These are phyloP conservation scores for Scalesia atractyloides DNA, from an alignment of 129 eudicot genomes.

Conservation along the genomic window DNA sequence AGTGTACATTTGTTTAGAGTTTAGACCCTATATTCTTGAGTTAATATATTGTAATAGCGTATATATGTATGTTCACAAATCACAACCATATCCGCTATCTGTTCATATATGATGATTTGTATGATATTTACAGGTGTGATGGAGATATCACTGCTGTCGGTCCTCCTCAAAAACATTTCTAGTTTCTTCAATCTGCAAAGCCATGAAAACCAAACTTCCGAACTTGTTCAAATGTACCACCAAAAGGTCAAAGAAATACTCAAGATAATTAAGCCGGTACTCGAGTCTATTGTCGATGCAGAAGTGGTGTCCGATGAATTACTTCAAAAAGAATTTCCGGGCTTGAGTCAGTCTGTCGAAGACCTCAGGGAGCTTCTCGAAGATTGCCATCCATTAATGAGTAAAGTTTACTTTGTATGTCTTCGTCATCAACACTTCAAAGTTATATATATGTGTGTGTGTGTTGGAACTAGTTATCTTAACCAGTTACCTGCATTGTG, in stretches of 20 bases:
- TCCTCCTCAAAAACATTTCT: conserved; percentile 66
- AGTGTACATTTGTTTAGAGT: neutral
- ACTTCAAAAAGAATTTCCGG: conserved; percentile 59
- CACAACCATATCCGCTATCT: conserved; percentile 14
- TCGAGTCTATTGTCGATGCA: conserved; percentile 56
- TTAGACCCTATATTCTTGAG: conserved; percentile 1
- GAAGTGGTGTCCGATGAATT: conserved; percentile 63
- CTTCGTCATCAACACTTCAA: conserved; percentile 1
- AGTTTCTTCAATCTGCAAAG: conserved; percentile 55
- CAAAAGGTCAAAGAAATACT: conserved; percentile 67
- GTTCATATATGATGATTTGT: conserved; percentile 15
- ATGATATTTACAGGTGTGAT: conserved; percentile 56
- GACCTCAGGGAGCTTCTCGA: conserved; percentile 69
- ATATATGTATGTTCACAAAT: neutral
- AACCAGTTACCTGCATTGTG: conserved; percentile 15
- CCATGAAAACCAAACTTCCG: conserved; percentile 46
- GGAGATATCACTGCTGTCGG: conserved; percentile 79
- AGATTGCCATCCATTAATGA: conserved; percentile 75
- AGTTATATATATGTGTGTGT: neutral
- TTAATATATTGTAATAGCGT: neutral
- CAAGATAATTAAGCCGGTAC: conserved; percentile 69
- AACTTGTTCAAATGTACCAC: conserved; percentile 62
- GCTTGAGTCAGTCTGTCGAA: conserved; percentile 55
- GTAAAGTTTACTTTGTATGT: conserved; percentile 93
- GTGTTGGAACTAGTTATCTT: neutral